Base-by-base conservation (phyloP, 2,329 filamentous ascomycete species). In the Alternaria sp. region DNA sequence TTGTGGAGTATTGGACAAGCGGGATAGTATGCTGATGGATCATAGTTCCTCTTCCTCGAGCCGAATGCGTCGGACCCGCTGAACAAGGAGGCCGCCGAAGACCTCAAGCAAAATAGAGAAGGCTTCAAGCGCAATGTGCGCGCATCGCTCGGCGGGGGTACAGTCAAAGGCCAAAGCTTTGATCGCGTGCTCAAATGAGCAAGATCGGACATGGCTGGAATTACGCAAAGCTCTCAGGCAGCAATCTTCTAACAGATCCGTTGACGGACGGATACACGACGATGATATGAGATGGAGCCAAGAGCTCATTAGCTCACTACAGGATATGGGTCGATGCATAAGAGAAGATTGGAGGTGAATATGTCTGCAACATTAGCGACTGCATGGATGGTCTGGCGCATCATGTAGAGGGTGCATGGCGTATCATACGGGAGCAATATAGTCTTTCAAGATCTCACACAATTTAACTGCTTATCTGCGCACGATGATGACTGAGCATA, bases 31-130 rank as follows among this genome's bases (percentile, higher is more conserved):
- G 23, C 56, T 64, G 26, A 66, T 33, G 23, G 37, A 10, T 33
- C 8, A 46, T 78, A 97, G 90, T 98, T 98, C 76, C 85, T 99
- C 51, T 99, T 99, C 84, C 88, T 98, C 62, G 95, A 99, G 78
- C 95, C 95, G 17, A 99, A 99, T 75, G 93, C 95, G 9, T 93
- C 91, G 48, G 95, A 99, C 75, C 95, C 95, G n/a, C 82, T 99
- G 61, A 99, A 99, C 80, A 97, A 99, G 83, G 94, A 98, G 73
- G 95, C 95, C 0, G 95, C 95, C 4, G 93, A 97, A 61, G 95
- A 98, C 74, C 82, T 99, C 68, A 88, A 94, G 71, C 84, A 84
- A 46, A 96, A 95, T 78, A 83, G 93, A 36, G 95, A 98, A 53
- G 86, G 84, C 29, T 99, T 99, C 81, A 95, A 93, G 84, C 85